Evolutionary conservation across 768 basidiomycete genomes (phyloP).

Genomic region (Collybia nuda): DNA sequence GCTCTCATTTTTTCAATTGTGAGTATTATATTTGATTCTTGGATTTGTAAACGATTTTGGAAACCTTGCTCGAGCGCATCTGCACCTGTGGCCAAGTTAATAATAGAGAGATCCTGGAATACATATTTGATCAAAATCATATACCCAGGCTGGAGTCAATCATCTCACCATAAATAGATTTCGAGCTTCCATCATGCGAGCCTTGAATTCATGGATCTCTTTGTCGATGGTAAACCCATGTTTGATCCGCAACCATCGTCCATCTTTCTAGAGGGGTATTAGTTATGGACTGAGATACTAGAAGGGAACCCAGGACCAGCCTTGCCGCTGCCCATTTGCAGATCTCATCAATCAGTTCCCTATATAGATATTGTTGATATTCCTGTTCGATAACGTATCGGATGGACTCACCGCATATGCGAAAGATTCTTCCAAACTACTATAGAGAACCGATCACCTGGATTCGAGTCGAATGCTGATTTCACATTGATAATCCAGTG

Average conservation of each 20-base stretch:
- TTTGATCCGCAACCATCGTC: not conserved
- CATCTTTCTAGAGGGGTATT: not conserved
- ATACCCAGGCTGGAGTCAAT: not conserved
- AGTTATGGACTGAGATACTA: not conserved
- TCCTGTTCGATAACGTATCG: not conserved
- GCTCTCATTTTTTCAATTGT: not conserved
- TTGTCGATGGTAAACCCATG: conserved; percentile 3
- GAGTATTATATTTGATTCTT: not conserved
- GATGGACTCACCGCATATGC: conserved; percentile 1
- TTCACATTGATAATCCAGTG: conserved; percentile 7
- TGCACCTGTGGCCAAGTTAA: conserved; percentile 9
- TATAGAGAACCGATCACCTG: not conserved
- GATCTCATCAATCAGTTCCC: conserved; percentile 11
- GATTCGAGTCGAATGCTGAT: conserved; percentile 1
- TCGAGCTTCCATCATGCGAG: conserved; percentile 3
- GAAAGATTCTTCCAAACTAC: conserved; percentile 4
- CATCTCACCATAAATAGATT: conserved; percentile 9
- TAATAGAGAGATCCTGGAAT: conserved; percentile 11
- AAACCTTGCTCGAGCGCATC: conserved; percentile 8
- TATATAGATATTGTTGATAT: not conserved
- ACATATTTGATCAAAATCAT: not conserved
- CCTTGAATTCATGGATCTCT: conserved; percentile 12
- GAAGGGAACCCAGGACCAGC: not conserved
- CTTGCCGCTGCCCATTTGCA: conserved; percentile 12
- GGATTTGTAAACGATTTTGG: not conserved